phyloP scores from a whole-genome alignment of 73 alveolate species.

The Paramecium caudatum region DNA sequence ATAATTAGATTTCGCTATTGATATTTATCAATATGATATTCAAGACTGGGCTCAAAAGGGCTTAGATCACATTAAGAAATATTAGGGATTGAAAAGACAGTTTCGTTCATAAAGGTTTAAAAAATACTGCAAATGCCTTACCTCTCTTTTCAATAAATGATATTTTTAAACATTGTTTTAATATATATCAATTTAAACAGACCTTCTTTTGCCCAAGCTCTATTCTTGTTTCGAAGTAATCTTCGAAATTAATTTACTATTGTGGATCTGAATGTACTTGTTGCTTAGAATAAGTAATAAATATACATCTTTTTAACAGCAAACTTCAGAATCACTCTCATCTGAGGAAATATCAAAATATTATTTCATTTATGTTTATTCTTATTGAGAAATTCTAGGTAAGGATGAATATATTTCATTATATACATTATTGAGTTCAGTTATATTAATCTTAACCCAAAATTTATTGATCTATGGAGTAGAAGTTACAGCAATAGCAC shows the following conservation, averaged over 20 bases:
- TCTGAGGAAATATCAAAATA: constrained; percentile 59
- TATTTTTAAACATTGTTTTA: no score
- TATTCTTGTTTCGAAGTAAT: not conserved
- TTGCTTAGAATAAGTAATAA: not conserved
- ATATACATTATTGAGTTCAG: not conserved
- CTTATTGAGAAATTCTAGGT: not conserved
- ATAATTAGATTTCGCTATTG: not conserved
- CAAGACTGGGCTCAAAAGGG: constrained; percentile 39
- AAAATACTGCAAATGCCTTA: constrained; percentile 46
- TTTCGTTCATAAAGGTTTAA: constrained; percentile 15
- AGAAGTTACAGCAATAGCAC: not conserved
- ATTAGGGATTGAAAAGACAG: not conserved
- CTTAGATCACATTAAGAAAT: constrained; percentile 37
- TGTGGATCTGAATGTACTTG: not conserved
- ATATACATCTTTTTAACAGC: constrained; percentile 34
- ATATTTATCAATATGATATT: constrained; percentile 24
- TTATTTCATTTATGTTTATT: not conserved
- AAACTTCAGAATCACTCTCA: constrained; percentile 53
- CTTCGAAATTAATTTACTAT: not conserved
- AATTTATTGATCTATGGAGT: not conserved
- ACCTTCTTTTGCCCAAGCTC: not conserved
- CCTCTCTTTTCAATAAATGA: no score
- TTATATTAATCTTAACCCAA: constrained; percentile 10
- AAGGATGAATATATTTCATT: not conserved
- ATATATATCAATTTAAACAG: no score